A percentile compares a stretch with the other conserved stretches of the same genome.
Conservation (phyloP, 768 basidiomycete species). For the Chlorophyllum brunneum region DNA sequence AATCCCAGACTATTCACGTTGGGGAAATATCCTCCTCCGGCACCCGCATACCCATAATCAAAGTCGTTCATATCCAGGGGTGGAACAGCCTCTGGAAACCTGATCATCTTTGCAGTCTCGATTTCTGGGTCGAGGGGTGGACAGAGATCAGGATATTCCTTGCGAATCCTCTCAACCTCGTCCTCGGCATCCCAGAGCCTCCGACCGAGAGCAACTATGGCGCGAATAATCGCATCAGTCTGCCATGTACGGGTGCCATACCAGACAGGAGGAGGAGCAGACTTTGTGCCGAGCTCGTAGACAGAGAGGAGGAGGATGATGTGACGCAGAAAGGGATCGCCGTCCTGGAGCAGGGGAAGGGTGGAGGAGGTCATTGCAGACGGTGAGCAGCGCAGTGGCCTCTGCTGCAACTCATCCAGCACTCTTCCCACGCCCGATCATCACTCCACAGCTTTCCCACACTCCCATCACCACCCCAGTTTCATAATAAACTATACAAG, state of each 20-base stretch:
- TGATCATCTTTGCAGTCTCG: too few relatives aligned
- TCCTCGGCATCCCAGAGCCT: conserved; percentile 59
- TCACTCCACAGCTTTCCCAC: too few relatives aligned
- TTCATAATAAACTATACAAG: too few relatives aligned
- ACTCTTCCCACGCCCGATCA: neutral
- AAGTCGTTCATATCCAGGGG: conserved; percentile 5
- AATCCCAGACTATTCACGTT: neutral
- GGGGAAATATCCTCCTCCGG: conserved; percentile 1
- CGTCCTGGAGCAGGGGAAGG: conserved; percentile 6
- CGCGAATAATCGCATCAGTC: conserved; percentile 52
- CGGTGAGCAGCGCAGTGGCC: neutral
- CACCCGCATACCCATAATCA: neutral
- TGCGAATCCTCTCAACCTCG: conserved; percentile 3
- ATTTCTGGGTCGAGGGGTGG: too few relatives aligned
- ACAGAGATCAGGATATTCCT: conserved; percentile 1
- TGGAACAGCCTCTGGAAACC: conserved; percentile 1
- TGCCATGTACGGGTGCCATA: conserved; percentile 50
- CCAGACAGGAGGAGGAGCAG: conserved; percentile 44
- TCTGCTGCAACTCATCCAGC: neutral
- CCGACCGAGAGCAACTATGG: conserved; percentile 44
- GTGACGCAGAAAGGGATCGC: conserved; percentile 32
- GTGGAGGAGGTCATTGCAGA: neutral
- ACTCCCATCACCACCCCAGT: too few relatives aligned
- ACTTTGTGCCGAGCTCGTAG: conserved; percentile 43
- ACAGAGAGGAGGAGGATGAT: conserved; percentile 54